A percentile compares a stretch with the other conserved stretches of the same genome.
Conservation (phyloP, 2,329 filamentous ascomycete genomes). For the Penicillium olsonii region DNA sequence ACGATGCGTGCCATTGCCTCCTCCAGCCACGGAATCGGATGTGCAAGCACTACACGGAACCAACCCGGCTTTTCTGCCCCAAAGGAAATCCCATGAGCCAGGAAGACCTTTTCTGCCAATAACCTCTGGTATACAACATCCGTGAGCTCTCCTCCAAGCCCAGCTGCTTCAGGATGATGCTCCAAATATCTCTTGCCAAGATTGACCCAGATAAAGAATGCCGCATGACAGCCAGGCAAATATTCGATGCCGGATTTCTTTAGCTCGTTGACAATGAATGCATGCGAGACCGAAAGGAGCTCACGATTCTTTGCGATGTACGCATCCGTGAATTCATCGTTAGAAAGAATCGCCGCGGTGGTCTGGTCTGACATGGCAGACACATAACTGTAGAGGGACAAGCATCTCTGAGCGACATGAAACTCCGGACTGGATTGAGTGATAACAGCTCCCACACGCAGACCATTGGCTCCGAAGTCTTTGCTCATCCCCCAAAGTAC, state of each 20-base stretch:
- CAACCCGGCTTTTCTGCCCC: not conserved
- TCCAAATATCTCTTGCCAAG: slow-evolving; percentile 38
- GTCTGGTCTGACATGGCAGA: slow-evolving; percentile 46
- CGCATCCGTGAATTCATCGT: slow-evolving; percentile 47
- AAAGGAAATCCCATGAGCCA: not conserved
- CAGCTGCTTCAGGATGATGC: slow-evolving; percentile 12
- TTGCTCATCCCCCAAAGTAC: slow-evolving; percentile 50
- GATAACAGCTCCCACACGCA: slow-evolving; percentile 54
- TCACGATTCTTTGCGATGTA: slow-evolving; percentile 49
- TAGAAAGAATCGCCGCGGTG: slow-evolving; percentile 41
- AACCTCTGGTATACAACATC: not conserved
- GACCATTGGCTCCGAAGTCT: slow-evolving; percentile 60
- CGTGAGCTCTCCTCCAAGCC: not conserved
- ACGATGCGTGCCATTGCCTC: not conserved
- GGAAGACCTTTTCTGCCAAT: not conserved
- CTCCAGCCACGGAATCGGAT: not conserved
- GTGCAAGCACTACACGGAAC: not conserved
- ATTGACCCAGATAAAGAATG: slow-evolving; percentile 59
- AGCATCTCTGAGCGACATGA: slow-evolving; percentile 39
- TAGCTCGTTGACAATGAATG: slow-evolving; percentile 41
- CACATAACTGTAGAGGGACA: slow-evolving; percentile 50
- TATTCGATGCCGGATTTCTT: slow-evolving; percentile 48
- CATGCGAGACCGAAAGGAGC: slow-evolving; percentile 45
- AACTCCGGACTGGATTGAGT: slow-evolving; percentile 48
- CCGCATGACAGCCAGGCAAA: slow-evolving; percentile 53